Base-by-base conservation (phyloP, 1,284 basidiomycete genomes). In the Neolentinus lepideus region DNA sequence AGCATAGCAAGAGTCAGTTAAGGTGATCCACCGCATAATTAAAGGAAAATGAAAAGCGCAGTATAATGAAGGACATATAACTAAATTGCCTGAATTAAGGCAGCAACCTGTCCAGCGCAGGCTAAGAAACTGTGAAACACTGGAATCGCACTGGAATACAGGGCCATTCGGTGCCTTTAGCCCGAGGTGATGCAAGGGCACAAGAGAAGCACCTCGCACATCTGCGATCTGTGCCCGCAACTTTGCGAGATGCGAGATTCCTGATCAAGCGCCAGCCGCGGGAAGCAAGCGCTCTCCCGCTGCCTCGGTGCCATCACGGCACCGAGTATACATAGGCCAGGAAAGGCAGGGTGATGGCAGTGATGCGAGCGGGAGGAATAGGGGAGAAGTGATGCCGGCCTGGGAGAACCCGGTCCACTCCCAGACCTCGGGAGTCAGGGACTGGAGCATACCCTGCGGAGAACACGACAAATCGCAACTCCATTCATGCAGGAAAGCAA, bases 1-100 rank as follows among this genome's bases (percentile, higher is more conserved):
- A 53, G 38, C 26, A 50, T 54, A 57, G 58, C 51, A n/a, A 45
- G 62, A 56, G 45, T 36, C 8, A 48, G 24, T 57, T 12, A 31
- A 31, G 43, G 48, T n/a, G 4, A 25, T 6, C n/a, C 38, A 16
- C 27, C 31, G 29, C 45, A 33, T 14, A n/a, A 35, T 45, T 38
- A 38, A 24, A 52, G 47, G 26, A 12, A 22, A 50, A 35, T 35
- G 51, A 45, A 21, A 50, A 22, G n/a, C n/a, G 29, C 29, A 31
- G 29, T 12, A 31, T n/a, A n/a, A n/a, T 6, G 29, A 12, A 31
- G 29, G 12, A 31, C 29, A 12, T 31, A 31, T 31, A 31, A 31
- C 29, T 12, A 12, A 31, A 31, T 6, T 31, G n/a, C n/a, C n/a
- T n/a, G n/a, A n/a, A n/a, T n/a, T n/a, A n/a, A n/a, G n/a, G n/a